A percentile compares a stretch with the other conserved stretches of the same genome.
phyloP scores from a whole-genome alignment of 805 yeast genomes.

The Candida coquimbonensis region DNA sequence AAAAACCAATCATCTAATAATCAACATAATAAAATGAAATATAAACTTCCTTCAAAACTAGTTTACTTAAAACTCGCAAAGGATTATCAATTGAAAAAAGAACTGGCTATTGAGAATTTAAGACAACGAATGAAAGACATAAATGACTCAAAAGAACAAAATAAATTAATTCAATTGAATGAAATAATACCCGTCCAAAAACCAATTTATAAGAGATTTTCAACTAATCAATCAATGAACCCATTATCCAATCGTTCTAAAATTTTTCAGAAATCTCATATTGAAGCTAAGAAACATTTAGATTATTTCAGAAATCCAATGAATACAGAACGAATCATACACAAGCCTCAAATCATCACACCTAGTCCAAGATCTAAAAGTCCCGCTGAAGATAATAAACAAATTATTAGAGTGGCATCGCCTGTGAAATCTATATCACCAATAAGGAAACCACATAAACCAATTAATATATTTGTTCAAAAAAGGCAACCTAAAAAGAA shows the following conservation, averaged over 20 bases:
- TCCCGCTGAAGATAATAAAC: no score
- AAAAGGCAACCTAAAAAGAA: no score
- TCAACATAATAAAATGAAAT: conserved; percentile 17
- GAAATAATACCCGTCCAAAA: conserved; percentile 14
- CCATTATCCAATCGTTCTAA: conserved; percentile 13
- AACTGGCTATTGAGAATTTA: conserved; percentile 28
- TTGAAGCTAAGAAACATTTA: conserved; percentile 15
- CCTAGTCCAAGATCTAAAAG: no score
- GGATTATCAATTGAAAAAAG: conserved; percentile 28
- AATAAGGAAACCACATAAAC: background rate
- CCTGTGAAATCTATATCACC: no score
- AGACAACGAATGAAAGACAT: conserved; percentile 25
- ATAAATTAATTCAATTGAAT: conserved; percentile 22
- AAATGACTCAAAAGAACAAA: conserved; percentile 26
- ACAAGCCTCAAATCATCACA: no score
- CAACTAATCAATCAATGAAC: no score
- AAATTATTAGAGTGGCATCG: no score
- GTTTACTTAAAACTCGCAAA: conserved; percentile 27
- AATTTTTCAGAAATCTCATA: conserved; percentile 19
- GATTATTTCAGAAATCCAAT: conserved; percentile 17
- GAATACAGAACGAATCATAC: background rate
- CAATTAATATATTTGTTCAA: no score
- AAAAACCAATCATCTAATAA: conserved; percentile 2
- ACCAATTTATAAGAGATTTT: no score
- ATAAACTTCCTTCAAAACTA: conserved; percentile 29